Conservation (phyloP, 202 grass and related monocot species). For the Sporobolus alterniflorus region DNA sequence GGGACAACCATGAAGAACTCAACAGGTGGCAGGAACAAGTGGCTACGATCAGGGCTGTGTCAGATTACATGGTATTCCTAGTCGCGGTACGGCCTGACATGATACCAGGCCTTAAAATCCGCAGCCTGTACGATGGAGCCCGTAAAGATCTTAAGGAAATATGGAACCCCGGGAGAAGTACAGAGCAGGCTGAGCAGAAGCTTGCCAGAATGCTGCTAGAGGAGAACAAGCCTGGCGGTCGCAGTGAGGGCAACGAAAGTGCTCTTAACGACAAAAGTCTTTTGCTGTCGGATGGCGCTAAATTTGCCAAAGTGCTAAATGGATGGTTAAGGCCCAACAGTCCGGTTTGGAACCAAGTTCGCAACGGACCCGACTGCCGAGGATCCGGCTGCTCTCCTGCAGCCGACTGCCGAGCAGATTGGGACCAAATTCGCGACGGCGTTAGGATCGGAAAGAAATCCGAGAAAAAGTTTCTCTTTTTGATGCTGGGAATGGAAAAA, state of each 20-base stretch:
- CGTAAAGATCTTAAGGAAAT: not conserved
- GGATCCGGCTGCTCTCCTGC: too few relatives aligned
- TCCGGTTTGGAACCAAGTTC: too few relatives aligned
- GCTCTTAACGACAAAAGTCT: not conserved
- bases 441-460: too few relatives aligned
- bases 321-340: not conserved
- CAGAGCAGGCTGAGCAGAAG: not conserved
- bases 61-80: slow-evolving; percentile 38
- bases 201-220: not conserved
- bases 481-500: not conserved
- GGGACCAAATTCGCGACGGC: too few relatives aligned
- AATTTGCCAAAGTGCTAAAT: not conserved
- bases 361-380: too few relatives aligned
- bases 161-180: not conserved
- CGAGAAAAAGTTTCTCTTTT: not conserved
- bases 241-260: not conserved
- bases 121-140: not conserved
- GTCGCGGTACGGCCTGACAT: not conserved
- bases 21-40: fast-evolving
- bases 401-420: too few relatives aligned
- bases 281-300: not conserved
- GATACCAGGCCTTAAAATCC: slow-evolving; percentile 11
- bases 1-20: not conserved
- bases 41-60: not conserved
- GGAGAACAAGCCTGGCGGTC: too few relatives aligned